A percentile compares a stretch with the other conserved stretches of the same genome.
Conservation (phyloP, 306 rosid species). For the Rubus parviflorus region DNA sequence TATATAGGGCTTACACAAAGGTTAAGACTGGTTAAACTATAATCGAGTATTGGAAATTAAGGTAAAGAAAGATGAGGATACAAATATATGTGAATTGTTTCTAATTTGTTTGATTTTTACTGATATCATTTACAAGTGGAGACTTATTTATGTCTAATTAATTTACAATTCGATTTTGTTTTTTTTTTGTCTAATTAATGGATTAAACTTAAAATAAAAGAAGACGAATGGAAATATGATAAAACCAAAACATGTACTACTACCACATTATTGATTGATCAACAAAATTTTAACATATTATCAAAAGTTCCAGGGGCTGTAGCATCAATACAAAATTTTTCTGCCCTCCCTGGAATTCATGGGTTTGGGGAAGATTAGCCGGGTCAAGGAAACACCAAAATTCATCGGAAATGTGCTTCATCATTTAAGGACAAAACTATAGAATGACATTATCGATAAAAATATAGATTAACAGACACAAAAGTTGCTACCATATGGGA, state of each 20-base stretch:
- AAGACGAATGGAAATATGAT: too few relatives aligned
- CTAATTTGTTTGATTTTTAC: not conserved
- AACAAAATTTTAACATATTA: not conserved
- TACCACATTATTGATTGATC: not conserved
- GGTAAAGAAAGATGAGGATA: too few relatives aligned
- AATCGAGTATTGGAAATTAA: too few relatives aligned
- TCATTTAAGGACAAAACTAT: not conserved
- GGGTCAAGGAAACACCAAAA: not conserved
- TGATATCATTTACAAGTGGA: not conserved
- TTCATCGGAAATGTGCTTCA: not conserved
- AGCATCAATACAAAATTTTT: not conserved
- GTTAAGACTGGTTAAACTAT: too few relatives aligned
- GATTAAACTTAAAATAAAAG: too few relatives aligned
- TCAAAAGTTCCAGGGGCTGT: not conserved
- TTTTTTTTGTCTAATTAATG: too few relatives aligned
- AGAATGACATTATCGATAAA: not conserved
- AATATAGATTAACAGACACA: slow-evolving; percentile 2
- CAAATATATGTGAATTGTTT: too few relatives aligned
- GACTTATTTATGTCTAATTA: too few relatives aligned
- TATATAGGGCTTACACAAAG: too few relatives aligned
- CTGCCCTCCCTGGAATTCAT: not conserved
- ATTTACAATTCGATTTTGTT: too few relatives aligned
- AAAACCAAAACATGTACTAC: not conserved
- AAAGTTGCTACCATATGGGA: slow-evolving; percentile 3
- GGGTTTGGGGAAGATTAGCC: not conserved